Conservation (phyloP, 192 early-diverging fungal genomes). For the Rhizophagus sp. region DNA sequence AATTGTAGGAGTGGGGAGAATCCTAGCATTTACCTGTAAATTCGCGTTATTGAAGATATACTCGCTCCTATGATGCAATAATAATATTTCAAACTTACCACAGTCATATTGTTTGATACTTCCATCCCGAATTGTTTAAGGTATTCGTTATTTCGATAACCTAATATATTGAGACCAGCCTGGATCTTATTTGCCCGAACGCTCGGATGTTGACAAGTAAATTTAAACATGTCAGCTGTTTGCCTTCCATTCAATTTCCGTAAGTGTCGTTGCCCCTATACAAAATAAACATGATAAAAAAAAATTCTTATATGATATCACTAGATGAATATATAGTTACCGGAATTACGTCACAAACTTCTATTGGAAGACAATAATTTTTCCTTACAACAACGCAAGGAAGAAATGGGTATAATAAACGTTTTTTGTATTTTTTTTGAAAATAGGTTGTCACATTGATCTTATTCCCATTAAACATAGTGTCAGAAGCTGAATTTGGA, state of each 20-base stretch:
- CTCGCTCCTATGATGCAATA: conserved; percentile 2
- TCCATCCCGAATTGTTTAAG: conserved; percentile 75
- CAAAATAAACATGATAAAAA: neutral
- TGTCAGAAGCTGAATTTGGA: conserved; percentile 52
- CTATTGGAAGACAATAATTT: conserved; percentile 79
- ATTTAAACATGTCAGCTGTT: conserved; percentile 89
- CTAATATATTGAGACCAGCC: conserved; percentile 62
- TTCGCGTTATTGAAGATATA: neutral
- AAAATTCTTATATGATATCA: no score
- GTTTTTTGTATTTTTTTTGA: conserved; percentile 40
- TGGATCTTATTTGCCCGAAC: conserved; percentile 67
- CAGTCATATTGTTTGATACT: conserved; percentile 63
- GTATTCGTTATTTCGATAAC: conserved; percentile 68
- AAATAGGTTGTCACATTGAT: no score
- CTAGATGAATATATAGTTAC: no score
- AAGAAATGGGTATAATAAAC: conserved; percentile 58
- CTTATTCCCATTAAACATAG: neutral
- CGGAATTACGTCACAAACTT: conserved; percentile 65
- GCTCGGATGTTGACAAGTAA: no score
- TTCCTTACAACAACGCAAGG: conserved; percentile 78
- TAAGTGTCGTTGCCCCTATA: conserved; percentile 70
- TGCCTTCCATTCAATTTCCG: conserved; percentile 81
- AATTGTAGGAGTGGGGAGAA: conserved; percentile 80
- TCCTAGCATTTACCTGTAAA: conserved; percentile 48
- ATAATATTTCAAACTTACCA: conserved; percentile 40